These are phyloP conservation scores for Endotrypanum monterogeii DNA, from an alignment of 208 protist species.

Conservation along the genomic window DNA sequence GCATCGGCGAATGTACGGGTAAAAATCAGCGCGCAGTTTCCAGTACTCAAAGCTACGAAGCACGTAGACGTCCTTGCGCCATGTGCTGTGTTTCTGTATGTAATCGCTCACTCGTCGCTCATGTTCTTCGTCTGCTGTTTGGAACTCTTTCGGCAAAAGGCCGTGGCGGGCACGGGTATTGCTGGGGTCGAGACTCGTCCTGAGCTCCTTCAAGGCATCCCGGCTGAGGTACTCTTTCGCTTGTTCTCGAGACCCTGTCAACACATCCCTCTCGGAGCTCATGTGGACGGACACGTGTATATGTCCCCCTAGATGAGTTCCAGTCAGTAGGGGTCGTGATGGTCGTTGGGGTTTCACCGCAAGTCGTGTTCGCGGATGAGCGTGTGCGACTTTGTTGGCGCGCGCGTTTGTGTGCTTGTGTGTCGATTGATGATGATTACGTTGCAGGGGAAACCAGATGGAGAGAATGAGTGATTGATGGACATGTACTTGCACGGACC, in stretches of 20 bases:
- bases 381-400: background rate
- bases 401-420: background rate
- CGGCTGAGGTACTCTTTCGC: constrained; percentile 63
- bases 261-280: constrained; percentile 4
- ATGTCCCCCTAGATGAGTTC: background rate
- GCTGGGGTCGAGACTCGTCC: constrained; percentile 41
- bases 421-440: background rate
- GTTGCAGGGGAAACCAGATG: background rate
- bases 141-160: constrained; percentile 56
- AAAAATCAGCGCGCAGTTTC: constrained; percentile 75
- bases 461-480: background rate
- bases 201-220: constrained; percentile 57
- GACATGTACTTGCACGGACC: background rate
- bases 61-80: constrained; percentile 57
- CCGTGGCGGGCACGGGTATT: constrained; percentile 56
- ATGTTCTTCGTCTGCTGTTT: constrained; percentile 60
- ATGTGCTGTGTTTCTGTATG: constrained; percentile 62
- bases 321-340: background rate
- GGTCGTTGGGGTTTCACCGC: background rate
- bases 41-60: constrained; percentile 80
- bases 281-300: background rate
- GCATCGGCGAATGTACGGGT: constrained; percentile 70
- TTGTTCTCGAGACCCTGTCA: constrained; percentile 37
- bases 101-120: constrained; percentile 66
- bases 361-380: background rate